Conservation (phyloP, 495 filamentous ascomycete genomes). For the Mytilinidion resinicola region DNA sequence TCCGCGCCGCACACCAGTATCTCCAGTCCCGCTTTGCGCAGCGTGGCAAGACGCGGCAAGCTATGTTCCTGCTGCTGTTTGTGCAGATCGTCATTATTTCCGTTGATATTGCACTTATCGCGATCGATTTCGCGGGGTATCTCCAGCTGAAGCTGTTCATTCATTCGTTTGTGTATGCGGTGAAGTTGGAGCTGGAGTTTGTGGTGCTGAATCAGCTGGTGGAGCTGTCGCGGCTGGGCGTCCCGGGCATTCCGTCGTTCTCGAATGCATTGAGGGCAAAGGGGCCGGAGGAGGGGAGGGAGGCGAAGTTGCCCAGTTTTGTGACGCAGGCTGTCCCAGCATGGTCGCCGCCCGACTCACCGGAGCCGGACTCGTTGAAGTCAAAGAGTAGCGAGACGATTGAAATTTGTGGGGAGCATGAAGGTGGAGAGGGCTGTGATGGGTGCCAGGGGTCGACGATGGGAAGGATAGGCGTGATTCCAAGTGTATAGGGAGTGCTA, state of each 20-base stretch:
- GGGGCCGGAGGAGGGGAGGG: no score
- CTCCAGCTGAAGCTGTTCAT: conserved; percentile 27
- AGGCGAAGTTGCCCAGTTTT: no score
- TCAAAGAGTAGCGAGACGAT: no score
- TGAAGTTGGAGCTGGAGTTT: conserved; percentile 38
- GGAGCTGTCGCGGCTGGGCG: neutral
- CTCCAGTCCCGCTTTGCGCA: conserved; percentile 3
- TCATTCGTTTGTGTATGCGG: conserved; percentile 35
- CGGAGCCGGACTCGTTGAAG: no score
- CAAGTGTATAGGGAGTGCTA: no score
- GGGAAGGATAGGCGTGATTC: no score
- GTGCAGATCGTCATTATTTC: conserved; percentile 26
- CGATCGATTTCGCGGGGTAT: conserved; percentile 20
- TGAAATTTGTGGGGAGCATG: no score
- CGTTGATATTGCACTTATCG: conserved; percentile 19
- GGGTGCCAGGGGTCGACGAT: no score
- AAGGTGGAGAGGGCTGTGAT: no score
- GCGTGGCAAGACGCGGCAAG: neutral
- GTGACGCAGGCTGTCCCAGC: no score
- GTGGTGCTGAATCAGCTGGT: conserved; percentile 35
- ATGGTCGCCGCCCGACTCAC: no score
- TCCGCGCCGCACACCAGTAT: conserved; percentile 2
- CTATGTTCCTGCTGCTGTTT: conserved; percentile 22
- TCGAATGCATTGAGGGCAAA: neutral
- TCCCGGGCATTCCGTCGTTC: conserved; percentile 2